Percentiles rank a stretch among this genome's conserved stretches.
Conservation (phyloP, 768 basidiomycete genomes). For the Dentipellis fragilis region DNA sequence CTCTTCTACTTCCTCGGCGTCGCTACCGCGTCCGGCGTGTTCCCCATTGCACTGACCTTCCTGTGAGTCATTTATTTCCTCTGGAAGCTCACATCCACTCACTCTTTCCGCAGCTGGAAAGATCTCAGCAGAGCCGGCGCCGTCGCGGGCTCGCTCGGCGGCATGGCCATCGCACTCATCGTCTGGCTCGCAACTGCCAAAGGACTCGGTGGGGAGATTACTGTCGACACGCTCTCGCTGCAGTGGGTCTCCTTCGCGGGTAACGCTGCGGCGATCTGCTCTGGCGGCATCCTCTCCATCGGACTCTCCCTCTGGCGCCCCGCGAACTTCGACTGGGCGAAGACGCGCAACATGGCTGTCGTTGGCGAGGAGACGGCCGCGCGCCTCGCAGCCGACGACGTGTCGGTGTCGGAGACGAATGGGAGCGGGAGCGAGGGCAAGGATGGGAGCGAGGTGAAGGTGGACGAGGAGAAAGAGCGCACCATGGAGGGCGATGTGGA, state of each 20-base stretch:
- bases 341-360: conserved; percentile 13
- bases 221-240: conserved; percentile 17
- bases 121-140: conserved; percentile 16
- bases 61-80: conserved; percentile 1
- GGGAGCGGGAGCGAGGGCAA: neutral
- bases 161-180: conserved; percentile 18
- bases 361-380: conserved; percentile 5
- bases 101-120: conserved; percentile 13
- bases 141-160: conserved; percentile 18
- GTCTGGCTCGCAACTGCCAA: conserved; percentile 20
- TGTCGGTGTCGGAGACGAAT: no score
- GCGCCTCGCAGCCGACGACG: neutral
- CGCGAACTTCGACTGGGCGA: conserved; percentile 21
- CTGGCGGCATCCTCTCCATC: conserved; percentile 17
- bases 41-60: conserved; percentile 17
- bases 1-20: conserved; percentile 19
- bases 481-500: neutral
- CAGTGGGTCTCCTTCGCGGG: conserved; percentile 20
- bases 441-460: neutral
- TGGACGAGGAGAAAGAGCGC: neutral
- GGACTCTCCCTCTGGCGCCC: conserved; percentile 18
- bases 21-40: conserved; percentile 16
- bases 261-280: conserved; percentile 17
- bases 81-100: neutral
- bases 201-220: conserved; percentile 13